Percentiles rank a stretch among this genome's conserved stretches.
These are phyloP conservation scores for Monosporozyma aquatica DNA, from an alignment of 805 yeast species.

Conservation along the genomic window DNA sequence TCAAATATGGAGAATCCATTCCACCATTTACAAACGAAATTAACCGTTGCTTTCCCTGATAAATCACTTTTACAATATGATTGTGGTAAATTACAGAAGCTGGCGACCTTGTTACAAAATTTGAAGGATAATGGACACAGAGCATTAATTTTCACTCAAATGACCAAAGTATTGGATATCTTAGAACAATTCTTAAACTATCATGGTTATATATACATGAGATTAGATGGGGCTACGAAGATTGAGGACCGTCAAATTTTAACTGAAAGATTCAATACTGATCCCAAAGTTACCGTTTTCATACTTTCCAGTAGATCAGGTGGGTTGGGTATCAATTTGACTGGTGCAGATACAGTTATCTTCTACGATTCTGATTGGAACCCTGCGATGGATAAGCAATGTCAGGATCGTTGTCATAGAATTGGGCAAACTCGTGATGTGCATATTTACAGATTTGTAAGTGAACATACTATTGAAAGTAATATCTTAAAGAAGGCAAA, in stretches of 20 bases:
- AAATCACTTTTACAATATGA: conserved; percentile 86
- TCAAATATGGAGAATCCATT: conserved; percentile 40
- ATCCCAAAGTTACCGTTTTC: conserved; percentile 77
- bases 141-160: conserved; percentile 91
- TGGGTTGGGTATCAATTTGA: conserved; percentile 92
- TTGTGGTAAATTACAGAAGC: conserved; percentile 89
- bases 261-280: conserved; percentile 88
- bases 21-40: conserved; percentile 75
- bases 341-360: conserved; percentile 98
- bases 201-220: conserved; percentile 88
- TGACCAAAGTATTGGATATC: conserved; percentile 93
- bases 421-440: conserved; percentile 98
- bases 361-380: conserved; percentile 99
- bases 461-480: conserved; percentile 92
- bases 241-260: conserved; percentile 92
- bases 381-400: conserved; percentile 98
- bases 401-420: conserved; percentile 98
- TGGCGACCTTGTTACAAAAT: conserved; percentile 66
- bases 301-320: conserved; percentile 94
- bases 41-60: conserved; percentile 93
- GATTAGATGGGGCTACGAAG: conserved; percentile 95
- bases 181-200: conserved; percentile 87
- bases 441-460: conserved; percentile 90
- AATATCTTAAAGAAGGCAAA: conserved; percentile 90
- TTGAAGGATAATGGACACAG: conserved; percentile 83